phyloP scores from a whole-genome alignment of 805 yeast species.

The Ogataea philodendri region DNA sequence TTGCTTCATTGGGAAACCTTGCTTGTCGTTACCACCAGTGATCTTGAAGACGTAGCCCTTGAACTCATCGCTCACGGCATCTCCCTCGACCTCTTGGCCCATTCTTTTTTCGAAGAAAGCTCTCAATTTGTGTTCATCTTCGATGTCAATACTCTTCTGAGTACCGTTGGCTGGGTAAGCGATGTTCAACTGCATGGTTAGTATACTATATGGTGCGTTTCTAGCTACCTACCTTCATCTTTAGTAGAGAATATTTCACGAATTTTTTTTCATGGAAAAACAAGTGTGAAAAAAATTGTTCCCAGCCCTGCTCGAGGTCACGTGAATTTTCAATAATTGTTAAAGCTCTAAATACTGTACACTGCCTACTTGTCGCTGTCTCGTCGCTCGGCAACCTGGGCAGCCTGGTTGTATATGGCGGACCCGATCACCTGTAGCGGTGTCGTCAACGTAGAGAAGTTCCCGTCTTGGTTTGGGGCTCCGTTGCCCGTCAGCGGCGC shows the following conservation, averaged over 20 bases:
- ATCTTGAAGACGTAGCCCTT: conserved; percentile 98
- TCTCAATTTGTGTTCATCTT: conserved; percentile 98
- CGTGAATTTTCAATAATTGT: conserved; percentile 1
- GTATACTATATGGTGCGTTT: conserved; percentile 32
- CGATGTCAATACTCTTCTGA: conserved; percentile 96
- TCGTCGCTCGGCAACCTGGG: conserved; percentile 18
- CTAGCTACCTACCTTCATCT: conserved; percentile 13
- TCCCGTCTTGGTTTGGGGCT: conserved; percentile 6
- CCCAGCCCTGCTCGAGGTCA: conserved; percentile 5
- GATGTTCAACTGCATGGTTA: conserved; percentile 77
- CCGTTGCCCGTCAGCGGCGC: conserved; percentile 8
- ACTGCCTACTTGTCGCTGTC: conserved; percentile 10
- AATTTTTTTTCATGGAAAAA: conserved; percentile 14
- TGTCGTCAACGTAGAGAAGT: conserved; percentile 18
- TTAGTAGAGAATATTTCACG: conserved; percentile 14
- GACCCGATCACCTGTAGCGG: conserved; percentile 30
- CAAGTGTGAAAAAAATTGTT: conserved; percentile 10
- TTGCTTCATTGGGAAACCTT: conserved; percentile 99
- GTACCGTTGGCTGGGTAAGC: conserved; percentile 99
- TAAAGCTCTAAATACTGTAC: conserved; percentile 3
- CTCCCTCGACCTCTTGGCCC: conserved; percentile 99
- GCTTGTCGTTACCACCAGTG: conserved; percentile 99
- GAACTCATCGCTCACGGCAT: conserved; percentile 97
- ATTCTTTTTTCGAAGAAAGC: conserved; percentile 98
- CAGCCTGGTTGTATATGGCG: conserved; percentile 23